Evolutionary conservation across 306 rosid species (phyloP).

Genomic region (Pyrus bretschneideri): DNA sequence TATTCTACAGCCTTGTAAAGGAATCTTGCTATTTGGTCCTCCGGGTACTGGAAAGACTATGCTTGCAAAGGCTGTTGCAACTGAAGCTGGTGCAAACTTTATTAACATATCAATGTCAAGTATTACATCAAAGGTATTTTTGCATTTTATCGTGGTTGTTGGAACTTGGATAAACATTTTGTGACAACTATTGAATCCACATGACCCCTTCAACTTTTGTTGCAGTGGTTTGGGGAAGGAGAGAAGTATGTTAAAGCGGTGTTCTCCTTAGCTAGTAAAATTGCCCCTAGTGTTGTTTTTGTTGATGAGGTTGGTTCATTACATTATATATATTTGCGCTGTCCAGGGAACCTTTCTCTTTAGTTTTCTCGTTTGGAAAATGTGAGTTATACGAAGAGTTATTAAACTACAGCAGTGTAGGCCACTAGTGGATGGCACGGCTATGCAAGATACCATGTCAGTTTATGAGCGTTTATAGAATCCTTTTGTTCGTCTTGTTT

Average conservation of each 20-base stretch:
- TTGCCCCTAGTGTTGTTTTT: conserved; percentile 90
- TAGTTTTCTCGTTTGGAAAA: neutral
- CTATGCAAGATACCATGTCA: neutral
- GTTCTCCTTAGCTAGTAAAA: conserved; percentile 93
- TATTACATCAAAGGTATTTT: conserved; percentile 81
- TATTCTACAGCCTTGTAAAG: conserved; percentile 80
- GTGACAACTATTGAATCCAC: neutral
- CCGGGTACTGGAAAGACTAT: conserved; percentile 98
- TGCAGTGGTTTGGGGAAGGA: conserved; percentile 98
- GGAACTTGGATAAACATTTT: neutral
- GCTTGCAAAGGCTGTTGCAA: conserved; percentile 99
- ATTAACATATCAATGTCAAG: conserved; percentile 96
- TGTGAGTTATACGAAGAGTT: neutral
- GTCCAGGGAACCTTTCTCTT: neutral
- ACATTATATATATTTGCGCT: neutral
- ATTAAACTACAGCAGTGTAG: neutral
- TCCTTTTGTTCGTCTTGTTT: neutral
- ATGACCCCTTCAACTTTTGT: conserved; percentile 16
- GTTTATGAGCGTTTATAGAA: neutral
- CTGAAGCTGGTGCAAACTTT: conserved; percentile 98
- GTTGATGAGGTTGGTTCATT: conserved; percentile 80
- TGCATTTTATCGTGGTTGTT: neutral
- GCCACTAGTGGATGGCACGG: neutral
- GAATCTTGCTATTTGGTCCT: conserved; percentile 92
- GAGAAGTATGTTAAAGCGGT: conserved; percentile 94